A percentile compares a stretch with the other conserved stretches of the same genome.
phyloP scores from a whole-genome alignment of 768 basidiomycete genomes.

The Mycena galericulata region DNA sequence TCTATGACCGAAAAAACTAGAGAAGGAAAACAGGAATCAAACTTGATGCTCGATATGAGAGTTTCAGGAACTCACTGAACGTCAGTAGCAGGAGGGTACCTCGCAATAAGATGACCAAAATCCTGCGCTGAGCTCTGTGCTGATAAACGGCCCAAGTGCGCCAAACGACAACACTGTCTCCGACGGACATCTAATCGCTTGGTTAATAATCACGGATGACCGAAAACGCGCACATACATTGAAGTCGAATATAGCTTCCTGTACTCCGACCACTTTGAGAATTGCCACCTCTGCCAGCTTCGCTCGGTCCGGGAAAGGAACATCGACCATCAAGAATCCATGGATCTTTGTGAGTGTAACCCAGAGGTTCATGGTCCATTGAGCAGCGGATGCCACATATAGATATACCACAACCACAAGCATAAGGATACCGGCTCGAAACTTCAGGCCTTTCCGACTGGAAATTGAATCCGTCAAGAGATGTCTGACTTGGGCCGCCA shows the following conservation, averaged over 20 bases:
- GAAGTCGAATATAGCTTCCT: constrained; percentile 22
- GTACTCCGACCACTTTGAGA: constrained; percentile 13
- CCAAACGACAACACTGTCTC: constrained; percentile 14
- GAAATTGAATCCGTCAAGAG: constrained; percentile 17
- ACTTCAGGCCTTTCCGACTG: constrained; percentile 29
- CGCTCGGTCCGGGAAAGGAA: no score
- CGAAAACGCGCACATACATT: constrained; percentile 17
- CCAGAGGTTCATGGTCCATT: constrained; percentile 22
- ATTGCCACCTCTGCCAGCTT: background rate
- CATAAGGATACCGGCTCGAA: constrained; percentile 22
- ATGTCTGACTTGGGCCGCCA: constrained; percentile 16
- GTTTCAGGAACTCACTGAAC: no score
- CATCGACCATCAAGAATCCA: constrained; percentile 18
- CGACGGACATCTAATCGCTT: constrained; percentile 12
- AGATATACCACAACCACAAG: constrained; percentile 27
- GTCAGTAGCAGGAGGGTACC: constrained; percentile 20
- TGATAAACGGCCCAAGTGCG: constrained; percentile 7
- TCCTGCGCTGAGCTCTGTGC: constrained; percentile 4
- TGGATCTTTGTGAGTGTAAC: constrained; percentile 12
- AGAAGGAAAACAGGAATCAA: no score
- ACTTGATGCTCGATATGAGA: no score
- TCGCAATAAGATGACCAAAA: constrained; percentile 15
- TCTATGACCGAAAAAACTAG: no score
- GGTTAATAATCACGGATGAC: constrained; percentile 15
- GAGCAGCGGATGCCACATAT: constrained; percentile 22